phyloP scores from a whole-genome alignment of 2,329 filamentous ascomycete genomes.

The Didymella pinodella region DNA sequence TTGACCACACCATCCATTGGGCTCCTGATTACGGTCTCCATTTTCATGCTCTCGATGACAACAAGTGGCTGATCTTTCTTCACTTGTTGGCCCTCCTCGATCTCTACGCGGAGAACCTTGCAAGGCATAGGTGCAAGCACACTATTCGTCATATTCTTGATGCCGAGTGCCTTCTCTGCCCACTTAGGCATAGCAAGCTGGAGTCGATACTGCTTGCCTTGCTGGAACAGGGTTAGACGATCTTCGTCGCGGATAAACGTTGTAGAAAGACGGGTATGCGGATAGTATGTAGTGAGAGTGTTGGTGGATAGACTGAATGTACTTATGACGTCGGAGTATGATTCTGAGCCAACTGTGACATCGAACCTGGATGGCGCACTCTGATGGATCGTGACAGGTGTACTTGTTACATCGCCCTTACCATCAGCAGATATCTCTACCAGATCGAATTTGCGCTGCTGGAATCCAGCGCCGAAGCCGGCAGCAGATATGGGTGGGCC shows the following conservation, averaged over 20 bases:
- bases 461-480: slow-evolving; percentile 67
- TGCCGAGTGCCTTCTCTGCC: slow-evolving; percentile 86
- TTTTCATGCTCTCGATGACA: slow-evolving; percentile 67
- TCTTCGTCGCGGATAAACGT: slow-evolving; percentile 73
- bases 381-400: slow-evolving; percentile 61
- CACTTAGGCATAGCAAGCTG: slow-evolving; percentile 70
- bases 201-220: slow-evolving; percentile 65
- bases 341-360: slow-evolving; percentile 54
- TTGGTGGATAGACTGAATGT: slow-evolving; percentile 55
- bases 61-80: slow-evolving; percentile 87
- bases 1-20: slow-evolving; percentile 58
- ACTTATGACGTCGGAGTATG: slow-evolving; percentile 57
- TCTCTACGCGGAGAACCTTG: slow-evolving; percentile 91
- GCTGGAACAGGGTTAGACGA: slow-evolving; percentile 79
- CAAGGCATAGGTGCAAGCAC: slow-evolving; percentile 97
- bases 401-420: slow-evolving; percentile 49
- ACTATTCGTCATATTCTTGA: slow-evolving; percentile 80
- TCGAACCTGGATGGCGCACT: slow-evolving; percentile 60
- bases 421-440: slow-evolving; percentile 57
- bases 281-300: slow-evolving; percentile 77
- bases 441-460: slow-evolving; percentile 69
- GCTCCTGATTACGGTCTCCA: slow-evolving; percentile 63
- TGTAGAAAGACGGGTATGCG: slow-evolving; percentile 78
- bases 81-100: slow-evolving; percentile 80
- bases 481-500: slow-evolving; percentile 48